These are phyloP conservation scores for Colletotrichum cuscutae DNA, from an alignment of 2,329 filamentous ascomycete genomes.

Conservation along the genomic window DNA sequence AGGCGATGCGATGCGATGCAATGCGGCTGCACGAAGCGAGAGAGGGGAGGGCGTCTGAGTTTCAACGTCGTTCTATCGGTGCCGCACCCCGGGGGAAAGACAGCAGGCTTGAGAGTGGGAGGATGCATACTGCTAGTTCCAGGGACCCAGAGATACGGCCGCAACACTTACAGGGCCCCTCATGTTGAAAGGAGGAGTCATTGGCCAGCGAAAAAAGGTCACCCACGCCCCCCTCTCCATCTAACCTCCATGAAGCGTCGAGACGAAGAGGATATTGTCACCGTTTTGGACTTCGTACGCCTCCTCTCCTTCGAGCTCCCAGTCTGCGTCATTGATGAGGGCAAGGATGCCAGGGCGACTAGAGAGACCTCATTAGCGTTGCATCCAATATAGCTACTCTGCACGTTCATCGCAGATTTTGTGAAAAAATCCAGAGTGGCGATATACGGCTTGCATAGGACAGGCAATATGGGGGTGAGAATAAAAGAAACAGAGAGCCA, in stretches of 20 bases:
- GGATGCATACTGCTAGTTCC: conserved; percentile 25
- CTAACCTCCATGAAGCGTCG: conserved; percentile 92
- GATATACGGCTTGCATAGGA: conserved; percentile 15
- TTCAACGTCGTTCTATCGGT: conserved; percentile 28
- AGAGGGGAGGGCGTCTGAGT: conserved; percentile 27
- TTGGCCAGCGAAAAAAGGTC: conserved; percentile 10
- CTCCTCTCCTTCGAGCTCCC: conserved; percentile 97
- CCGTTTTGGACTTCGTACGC: conserved; percentile 83
- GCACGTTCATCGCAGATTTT: not conserved
- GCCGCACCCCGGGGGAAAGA: not conserved
- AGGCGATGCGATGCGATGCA: conserved; percentile 2
- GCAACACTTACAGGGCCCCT: conserved; percentile 24
- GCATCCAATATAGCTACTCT: conserved; percentile 5
- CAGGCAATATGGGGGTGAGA: conserved; percentile 23
- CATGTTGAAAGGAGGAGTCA: not conserved
- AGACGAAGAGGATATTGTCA: conserved; percentile 96
- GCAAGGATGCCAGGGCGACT: conserved; percentile 96
- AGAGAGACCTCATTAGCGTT: conserved; percentile 31
- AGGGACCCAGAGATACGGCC: conserved; percentile 29
- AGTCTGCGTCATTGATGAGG: conserved; percentile 97
- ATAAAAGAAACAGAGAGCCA: conserved; percentile 30
- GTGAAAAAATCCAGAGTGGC: conserved; percentile 8
- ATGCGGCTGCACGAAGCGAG: conserved; percentile 18
- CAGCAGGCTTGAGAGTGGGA: not conserved
- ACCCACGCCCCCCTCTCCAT: conserved; percentile 25